Base-by-base conservation (phyloP, 768 basidiomycete genomes). In the Leucocoprinus sp. region DNA sequence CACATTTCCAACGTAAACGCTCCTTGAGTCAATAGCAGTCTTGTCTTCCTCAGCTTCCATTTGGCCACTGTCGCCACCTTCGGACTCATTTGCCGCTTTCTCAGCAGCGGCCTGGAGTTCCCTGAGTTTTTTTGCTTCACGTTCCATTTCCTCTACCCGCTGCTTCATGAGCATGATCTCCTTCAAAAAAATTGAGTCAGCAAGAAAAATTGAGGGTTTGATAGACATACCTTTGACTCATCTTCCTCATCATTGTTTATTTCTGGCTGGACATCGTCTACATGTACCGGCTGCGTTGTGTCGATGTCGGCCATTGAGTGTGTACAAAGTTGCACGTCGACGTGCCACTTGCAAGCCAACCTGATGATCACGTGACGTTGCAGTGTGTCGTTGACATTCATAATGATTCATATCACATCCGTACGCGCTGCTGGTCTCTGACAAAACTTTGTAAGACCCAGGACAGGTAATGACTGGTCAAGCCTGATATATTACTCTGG, bases 1-100 rank as follows among this genome's bases (percentile, higher is more conserved):
- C 58, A 96, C 96, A 67, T 97, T 99, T 43, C 96, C 96, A 57
- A 99, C 84, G 62, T 92, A 97, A 35, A 99, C 66, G 67, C 93
- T 96, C 64, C 93, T 72, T 50, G 68, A 62, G 63, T 99, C 96
- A 18, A 92, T 80, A 19, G 74, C 66, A 19, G 81, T 71, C 62
- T 80, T 85, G 26, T 93, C 93, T 56, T 96, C 92, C 55, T 92
- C 92, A 1, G 79, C 80, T 55, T 86, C 84, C 74, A 79, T 81
- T 42, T 75, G 68, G 42, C 60, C 66, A 43, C 66, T 65, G 39
- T 62, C 64, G 22, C 74, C 72, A 8, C 62, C 70, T 34, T 63
- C 74, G 33, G 72, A 74, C 26, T 60, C 65, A 52, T 64, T 62
- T 54, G 68, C 65, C 52, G 74, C 76, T 55, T 76, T 67, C 58